A percentile compares a stretch with the other conserved stretches of the same genome.
These are phyloP conservation scores for Plasmodium berghei DNA, from an alignment of 169 alveolate genomes.

Conservation along the genomic window DNA sequence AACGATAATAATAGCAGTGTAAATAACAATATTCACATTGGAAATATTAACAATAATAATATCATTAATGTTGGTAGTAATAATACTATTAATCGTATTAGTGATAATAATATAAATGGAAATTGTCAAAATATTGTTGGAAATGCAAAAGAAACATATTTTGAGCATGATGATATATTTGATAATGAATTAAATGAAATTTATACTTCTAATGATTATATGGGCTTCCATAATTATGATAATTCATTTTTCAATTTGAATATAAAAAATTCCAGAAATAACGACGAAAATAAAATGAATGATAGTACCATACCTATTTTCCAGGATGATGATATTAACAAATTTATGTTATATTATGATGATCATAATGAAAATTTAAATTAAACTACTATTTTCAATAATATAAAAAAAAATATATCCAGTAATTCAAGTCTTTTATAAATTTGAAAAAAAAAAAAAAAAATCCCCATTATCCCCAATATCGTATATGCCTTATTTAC, in stretches of 20 bases:
- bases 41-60: no score
- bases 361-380: not conserved
- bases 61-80: no score
- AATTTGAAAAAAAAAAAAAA: no score
- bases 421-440: no score
- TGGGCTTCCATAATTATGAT: conserved; percentile 20
- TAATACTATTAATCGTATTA: no score
- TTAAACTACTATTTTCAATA: not conserved
- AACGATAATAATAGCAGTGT: no score
- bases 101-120: no score
- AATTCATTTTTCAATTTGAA: conserved; percentile 16
- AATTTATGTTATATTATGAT: conserved; percentile 11
- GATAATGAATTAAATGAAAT: conserved; percentile 29
- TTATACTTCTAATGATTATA: conserved; percentile 30
- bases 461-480: no score
- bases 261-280: conserved; percentile 17
- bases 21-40: no score
- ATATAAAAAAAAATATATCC: not conserved
- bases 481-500: no score
- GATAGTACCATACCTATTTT: conserved; percentile 9
- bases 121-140: not conserved
- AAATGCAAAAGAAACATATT: not conserved
- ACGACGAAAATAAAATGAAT: conserved; percentile 14
- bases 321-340: not conserved
- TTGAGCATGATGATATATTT: not conserved